Evolutionary conservation across 768 basidiomycete species (phyloP).

Genomic region (Amanita thiersii): DNA sequence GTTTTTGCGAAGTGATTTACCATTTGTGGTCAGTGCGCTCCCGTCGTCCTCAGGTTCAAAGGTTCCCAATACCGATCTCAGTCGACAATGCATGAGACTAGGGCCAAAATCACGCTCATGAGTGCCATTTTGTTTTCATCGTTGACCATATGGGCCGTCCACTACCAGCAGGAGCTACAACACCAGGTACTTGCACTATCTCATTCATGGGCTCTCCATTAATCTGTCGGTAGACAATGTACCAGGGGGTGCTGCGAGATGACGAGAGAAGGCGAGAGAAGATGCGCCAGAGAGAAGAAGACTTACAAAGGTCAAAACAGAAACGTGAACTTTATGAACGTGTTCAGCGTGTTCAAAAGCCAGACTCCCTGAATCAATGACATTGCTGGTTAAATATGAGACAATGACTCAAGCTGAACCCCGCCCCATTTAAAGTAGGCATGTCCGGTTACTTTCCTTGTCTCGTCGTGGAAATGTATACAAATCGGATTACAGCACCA

Average conservation of each 20-base stretch:
- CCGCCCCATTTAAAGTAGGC: too few relatives aligned
- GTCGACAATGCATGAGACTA: slow-evolving; percentile 60
- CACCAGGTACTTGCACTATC: slow-evolving; percentile 47
- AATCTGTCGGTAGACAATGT: slow-evolving; percentile 62
- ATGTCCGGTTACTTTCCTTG: too few relatives aligned
- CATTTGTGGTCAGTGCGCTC: slow-evolving; percentile 14
- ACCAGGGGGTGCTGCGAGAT: slow-evolving; percentile 81
- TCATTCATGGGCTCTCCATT: slow-evolving; percentile 2
- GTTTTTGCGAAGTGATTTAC: slow-evolving; percentile 8
- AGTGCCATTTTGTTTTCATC: slow-evolving; percentile 55
- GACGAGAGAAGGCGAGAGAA: slow-evolving; percentile 76
- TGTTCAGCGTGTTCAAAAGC: slow-evolving; percentile 28
- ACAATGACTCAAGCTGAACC: too few relatives aligned
- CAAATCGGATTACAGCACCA: too few relatives aligned
- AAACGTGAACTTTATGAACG: slow-evolving; percentile 64
- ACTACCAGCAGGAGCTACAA: slow-evolving; percentile 78
- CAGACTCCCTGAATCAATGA: slow-evolving; percentile 3
- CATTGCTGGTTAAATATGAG: too few relatives aligned
- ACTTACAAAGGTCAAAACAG: slow-evolving; percentile 48
- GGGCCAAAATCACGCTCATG: slow-evolving; percentile 69
- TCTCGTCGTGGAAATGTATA: too few relatives aligned
- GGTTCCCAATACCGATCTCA: slow-evolving; percentile 19
- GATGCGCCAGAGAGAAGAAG: slow-evolving; percentile 56
- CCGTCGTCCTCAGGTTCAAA: slow-evolving; percentile 1
- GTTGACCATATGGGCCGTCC: slow-evolving; percentile 82